Evolutionary conservation across 2,329 filamentous ascomycete genomes (phyloP).

Genomic region (Tothia fuscella): DNA sequence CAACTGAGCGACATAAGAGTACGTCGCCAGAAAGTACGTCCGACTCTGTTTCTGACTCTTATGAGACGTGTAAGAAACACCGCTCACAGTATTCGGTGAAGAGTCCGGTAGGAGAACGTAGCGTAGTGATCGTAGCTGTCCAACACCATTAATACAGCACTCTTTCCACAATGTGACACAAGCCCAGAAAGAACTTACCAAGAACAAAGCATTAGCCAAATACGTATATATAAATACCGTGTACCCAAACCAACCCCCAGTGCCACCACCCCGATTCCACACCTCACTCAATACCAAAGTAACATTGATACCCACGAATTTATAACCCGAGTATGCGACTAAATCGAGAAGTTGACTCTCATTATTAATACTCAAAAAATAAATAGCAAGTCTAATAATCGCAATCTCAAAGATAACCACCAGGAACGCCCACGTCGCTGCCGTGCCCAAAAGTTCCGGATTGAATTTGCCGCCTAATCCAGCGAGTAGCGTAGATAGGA

Average conservation of each 20-base stretch:
- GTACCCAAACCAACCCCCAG: slow-evolving; percentile 83
- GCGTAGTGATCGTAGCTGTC: slow-evolving; percentile 79
- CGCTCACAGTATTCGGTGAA: slow-evolving; percentile 46
- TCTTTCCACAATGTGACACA: no score
- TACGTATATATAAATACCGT: slow-evolving; percentile 83
- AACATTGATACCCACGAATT: slow-evolving; percentile 92
- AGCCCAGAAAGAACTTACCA: slow-evolving; percentile 47
- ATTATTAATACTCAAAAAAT: slow-evolving; percentile 85
- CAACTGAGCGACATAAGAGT: slow-evolving; percentile 89
- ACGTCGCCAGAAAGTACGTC: slow-evolving; percentile 86
- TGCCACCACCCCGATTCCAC: slow-evolving; percentile 65
- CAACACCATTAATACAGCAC: no score
- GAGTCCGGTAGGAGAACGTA: slow-evolving; percentile 85
- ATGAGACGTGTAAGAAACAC: slow-evolving; percentile 57
- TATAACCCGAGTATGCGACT: slow-evolving; percentile 94
- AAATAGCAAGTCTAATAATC: slow-evolving; percentile 84
- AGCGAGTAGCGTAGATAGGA: slow-evolving; percentile 80
- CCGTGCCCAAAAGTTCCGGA: slow-evolving; percentile 83
- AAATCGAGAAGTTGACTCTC: slow-evolving; percentile 88
- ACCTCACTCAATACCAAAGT: slow-evolving; percentile 73
- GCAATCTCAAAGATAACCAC: slow-evolving; percentile 81
- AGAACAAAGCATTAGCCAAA: slow-evolving; percentile 84
- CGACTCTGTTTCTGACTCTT: slow-evolving; percentile 75
- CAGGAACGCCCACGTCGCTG: slow-evolving; percentile 69
- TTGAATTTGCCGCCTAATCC: slow-evolving; percentile 86